Percentiles rank a stretch among this genome's conserved stretches.
Conservation (phyloP, 2,329 filamentous ascomycete species). For the Cercospora brassicicola region DNA sequence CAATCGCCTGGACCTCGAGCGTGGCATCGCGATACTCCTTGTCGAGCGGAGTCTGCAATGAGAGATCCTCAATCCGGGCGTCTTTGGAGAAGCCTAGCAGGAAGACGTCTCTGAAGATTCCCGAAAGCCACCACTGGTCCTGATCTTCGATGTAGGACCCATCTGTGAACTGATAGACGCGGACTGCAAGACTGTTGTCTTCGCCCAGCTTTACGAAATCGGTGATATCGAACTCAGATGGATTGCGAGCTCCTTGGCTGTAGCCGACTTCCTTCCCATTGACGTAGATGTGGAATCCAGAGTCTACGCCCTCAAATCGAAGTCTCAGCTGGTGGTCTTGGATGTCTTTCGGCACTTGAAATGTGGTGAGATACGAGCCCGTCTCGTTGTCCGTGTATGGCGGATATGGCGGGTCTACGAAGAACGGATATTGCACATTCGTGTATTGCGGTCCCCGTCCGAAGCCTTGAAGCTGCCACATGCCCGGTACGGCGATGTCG, state of each 20-base stretch:
- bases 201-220: constrained; percentile 47
- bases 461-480: constrained; percentile 71
- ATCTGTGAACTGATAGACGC: constrained; percentile 71
- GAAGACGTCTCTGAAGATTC: constrained; percentile 67
- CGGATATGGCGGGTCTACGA: constrained; percentile 61
- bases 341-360: constrained; percentile 52
- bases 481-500: constrained; percentile 54
- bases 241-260: constrained; percentile 66
- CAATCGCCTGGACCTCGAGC: constrained; percentile 38
- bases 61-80: constrained; percentile 58
- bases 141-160: constrained; percentile 67
- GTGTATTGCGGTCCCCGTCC: constrained; percentile 65
- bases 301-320: constrained; percentile 71
- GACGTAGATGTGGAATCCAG: constrained; percentile 68
- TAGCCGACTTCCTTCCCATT: constrained; percentile 67
- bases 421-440: constrained; percentile 63
- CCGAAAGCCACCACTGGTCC: constrained; percentile 34
- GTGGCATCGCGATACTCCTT: constrained; percentile 52
- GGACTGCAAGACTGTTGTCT: constrained; percentile 60
- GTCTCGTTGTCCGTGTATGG: constrained; percentile 62
- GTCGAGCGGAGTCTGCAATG: constrained; percentile 58
- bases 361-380: constrained; percentile 60
- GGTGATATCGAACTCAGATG: constrained; percentile 69
- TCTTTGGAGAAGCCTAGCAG: constrained; percentile 57
- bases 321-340: constrained; percentile 59